Conservation (phyloP, 2,329 filamentous ascomycete genomes). For the Ceratocystis papillata region DNA sequence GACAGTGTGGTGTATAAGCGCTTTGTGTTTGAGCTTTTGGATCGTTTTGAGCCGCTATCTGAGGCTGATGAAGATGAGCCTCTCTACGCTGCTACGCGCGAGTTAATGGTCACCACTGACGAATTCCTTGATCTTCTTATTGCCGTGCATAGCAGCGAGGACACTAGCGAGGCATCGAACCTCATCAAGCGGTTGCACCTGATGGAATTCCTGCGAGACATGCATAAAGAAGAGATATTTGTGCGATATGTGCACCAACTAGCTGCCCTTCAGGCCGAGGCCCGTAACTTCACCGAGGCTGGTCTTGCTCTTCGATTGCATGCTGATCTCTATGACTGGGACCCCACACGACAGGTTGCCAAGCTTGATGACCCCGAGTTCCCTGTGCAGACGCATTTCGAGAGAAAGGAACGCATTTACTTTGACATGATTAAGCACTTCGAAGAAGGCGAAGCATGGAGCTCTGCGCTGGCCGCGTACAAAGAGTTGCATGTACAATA, state of each 20-base stretch:
- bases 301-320: constrained; percentile 82
- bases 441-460: constrained; percentile 90
- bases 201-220: constrained; percentile 93
- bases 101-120: constrained; percentile 73
- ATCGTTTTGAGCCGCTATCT: constrained; percentile 63
- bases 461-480: constrained; percentile 75
- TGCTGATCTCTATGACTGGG: constrained; percentile 88
- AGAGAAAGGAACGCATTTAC: constrained; percentile 83
- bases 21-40: constrained; percentile 76
- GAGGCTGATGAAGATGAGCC: constrained; percentile 50
- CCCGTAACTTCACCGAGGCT: constrained; percentile 74
- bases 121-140: constrained; percentile 85
- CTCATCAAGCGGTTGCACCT: constrained; percentile 80
- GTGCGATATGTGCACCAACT: constrained; percentile 92
- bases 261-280: constrained; percentile 61
- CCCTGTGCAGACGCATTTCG: constrained; percentile 75
- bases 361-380: constrained; percentile 64
- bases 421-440: constrained; percentile 93
- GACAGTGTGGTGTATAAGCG: constrained; percentile 87
- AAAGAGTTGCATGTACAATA: constrained; percentile 88
- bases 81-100: constrained; percentile 63
- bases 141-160: constrained; percentile 71
- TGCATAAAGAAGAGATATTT: constrained; percentile 95
- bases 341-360: constrained; percentile 55
- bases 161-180: constrained; percentile 61